Evolutionary conservation across 169 alveolate genomes (phyloP), one percentile per base, ranked within the genome.

Genomic region (Babesia ovata): DNA sequence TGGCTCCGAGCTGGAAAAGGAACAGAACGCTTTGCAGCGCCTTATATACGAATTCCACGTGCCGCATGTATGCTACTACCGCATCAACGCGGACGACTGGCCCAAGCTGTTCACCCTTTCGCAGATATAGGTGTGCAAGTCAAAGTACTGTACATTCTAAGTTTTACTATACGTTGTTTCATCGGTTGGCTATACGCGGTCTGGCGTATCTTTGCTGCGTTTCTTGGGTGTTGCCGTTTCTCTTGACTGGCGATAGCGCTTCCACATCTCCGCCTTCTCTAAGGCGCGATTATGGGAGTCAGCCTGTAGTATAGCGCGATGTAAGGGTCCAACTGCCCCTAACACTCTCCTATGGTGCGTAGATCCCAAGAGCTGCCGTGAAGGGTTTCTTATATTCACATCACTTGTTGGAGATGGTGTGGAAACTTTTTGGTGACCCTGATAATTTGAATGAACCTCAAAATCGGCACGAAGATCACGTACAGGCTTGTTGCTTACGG

Each of bases 11-110:
- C 52, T 56, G 22, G 76, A 57, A 0, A 29, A 36, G n/a, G 87
- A 79, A 57, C 70, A 57, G 84, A 19, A 29, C 36, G 58, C 49
- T 11, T n/a, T 79, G 11, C 53, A 67, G 59, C 53, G 75, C 21
- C 74, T 79, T 29, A 44, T 71, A 33, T 70, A 59, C 45, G 84
- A 79, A 24, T 57, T 54, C 29, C 45, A 70, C 42, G 58, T 79
- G 50, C 75, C 69, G 36, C 87, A 79, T 48, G 70, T 79, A 19
- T 79, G 87, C 70, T 79, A 79, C 75, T 79, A 79, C 59, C 73
- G 83, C 54, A 70, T 79, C 12, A 79, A 79, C 71, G 49, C 75
- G 22, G 84, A 79, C 45, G 87, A 79, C 63, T 79, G 87, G 87
- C 81, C 83, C 54, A 79, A 71, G 67, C 53, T 79, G 22, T 56